Conservation (phyloP, 768 basidiomycete species). For the Cubamyces sp. region DNA sequence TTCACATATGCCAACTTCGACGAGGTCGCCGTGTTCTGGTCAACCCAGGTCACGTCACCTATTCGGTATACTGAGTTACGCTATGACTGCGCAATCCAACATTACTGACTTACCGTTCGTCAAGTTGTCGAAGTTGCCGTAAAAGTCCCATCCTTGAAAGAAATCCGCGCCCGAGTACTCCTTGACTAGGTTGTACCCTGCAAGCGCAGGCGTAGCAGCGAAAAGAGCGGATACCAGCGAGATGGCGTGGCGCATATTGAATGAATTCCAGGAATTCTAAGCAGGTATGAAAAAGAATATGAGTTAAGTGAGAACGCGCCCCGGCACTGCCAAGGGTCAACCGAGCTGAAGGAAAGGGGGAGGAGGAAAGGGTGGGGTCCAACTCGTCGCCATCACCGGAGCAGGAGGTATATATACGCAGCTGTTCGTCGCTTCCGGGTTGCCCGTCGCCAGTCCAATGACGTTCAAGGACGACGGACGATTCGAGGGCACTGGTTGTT, state of each 20-base stretch:
- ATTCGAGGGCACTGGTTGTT: slow-evolving; percentile 12
- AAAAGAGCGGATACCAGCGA: slow-evolving; percentile 22
- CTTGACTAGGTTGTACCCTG: slow-evolving; percentile 36
- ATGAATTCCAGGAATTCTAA: not conserved
- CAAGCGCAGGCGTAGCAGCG: slow-evolving; percentile 11
- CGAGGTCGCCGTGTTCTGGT: slow-evolving; percentile 47
- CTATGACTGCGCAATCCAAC: not conserved
- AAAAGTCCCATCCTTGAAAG: slow-evolving; percentile 49
- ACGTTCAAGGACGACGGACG: not conserved
- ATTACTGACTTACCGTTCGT: slow-evolving; percentile 35
- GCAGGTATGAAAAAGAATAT: not conserved
- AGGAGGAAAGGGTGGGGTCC: not conserved
- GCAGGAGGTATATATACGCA: not conserved
- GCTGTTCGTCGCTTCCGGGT: not conserved
- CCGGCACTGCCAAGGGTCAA: slow-evolving; percentile 5
- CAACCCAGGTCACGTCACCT: slow-evolving; percentile 69
- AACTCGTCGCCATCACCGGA: not conserved
- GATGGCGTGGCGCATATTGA: slow-evolving; percentile 21
- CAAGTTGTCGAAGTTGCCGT: slow-evolving; percentile 41
- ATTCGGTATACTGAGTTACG: not conserved
- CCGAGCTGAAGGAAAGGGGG: not conserved
- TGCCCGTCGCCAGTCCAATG: not conserved
- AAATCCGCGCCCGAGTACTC: slow-evolving; percentile 46
- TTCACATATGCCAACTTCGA: slow-evolving; percentile 63
- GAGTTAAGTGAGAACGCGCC: not conserved